A percentile compares a stretch with the other conserved stretches of the same genome.
Evolutionary conservation across 129 eudicot genomes (phyloP).

Genomic region (Escallonia rubra): DNA sequence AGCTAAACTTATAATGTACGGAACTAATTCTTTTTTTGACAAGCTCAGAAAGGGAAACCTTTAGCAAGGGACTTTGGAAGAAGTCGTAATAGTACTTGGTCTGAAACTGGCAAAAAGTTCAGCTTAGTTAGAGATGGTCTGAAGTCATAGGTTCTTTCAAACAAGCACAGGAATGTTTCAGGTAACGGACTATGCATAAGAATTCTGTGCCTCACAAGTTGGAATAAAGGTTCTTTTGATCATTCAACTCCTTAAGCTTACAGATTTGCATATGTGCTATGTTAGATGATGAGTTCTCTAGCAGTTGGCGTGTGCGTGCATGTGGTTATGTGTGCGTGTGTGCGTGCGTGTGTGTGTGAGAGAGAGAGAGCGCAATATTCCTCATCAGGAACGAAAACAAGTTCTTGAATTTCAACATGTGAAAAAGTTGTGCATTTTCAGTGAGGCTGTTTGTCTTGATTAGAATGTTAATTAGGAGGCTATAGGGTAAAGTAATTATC

Average conservation of each 20-base stretch:
- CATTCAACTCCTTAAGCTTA: no score
- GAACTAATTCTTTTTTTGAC: background rate
- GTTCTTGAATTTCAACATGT: no score
- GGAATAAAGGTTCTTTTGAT: background rate
- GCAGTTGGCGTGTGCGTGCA: no score
- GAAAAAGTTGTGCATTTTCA: no score
- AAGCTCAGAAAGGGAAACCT: background rate
- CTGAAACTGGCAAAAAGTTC: conserved; percentile 1
- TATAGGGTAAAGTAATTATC: no score
- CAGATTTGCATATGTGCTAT: no score
- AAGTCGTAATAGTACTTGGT: background rate
- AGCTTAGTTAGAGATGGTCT: background rate
- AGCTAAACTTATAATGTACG: background rate
- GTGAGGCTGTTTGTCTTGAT: no score
- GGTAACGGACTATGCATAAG: conserved; percentile 13
- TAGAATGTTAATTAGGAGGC: no score
- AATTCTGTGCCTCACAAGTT: conserved; percentile 19
- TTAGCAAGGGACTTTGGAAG: background rate
- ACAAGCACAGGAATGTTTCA: background rate
- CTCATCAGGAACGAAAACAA: no score
- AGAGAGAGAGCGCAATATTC: background rate
- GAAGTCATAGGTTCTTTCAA: conserved; percentile 6
- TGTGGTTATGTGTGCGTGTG: no score
- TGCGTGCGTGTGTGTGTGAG: background rate
- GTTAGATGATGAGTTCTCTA: no score